phyloP scores from a whole-genome alignment of 73 alveolate genomes.

The Paramecium tetraurelia region DNA sequence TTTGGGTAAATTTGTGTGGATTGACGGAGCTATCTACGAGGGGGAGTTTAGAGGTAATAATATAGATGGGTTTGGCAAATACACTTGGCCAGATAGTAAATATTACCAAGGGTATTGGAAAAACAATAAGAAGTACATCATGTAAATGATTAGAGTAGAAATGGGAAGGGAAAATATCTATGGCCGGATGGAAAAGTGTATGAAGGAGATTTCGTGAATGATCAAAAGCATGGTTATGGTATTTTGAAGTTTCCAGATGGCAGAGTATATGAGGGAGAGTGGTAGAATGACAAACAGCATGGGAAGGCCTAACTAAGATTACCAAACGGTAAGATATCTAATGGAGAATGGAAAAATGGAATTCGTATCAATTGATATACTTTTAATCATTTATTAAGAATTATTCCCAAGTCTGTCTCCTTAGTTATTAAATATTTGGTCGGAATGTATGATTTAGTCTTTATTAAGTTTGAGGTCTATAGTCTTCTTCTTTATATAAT shows the following conservation, averaged over 20 bases:
- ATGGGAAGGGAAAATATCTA: slow-evolving; percentile 71
- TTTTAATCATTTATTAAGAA: background rate
- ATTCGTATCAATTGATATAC: slow-evolving; percentile 36
- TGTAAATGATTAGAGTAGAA: background rate
- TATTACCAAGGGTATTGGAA: slow-evolving; percentile 59
- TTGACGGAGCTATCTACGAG: slow-evolving; percentile 75
- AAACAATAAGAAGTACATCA: slow-evolving; percentile 60
- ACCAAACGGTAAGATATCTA: slow-evolving; percentile 30
- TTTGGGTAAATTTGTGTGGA: slow-evolving; percentile 79
- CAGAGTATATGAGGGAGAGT: slow-evolving; percentile 71
- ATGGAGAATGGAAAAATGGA: slow-evolving; percentile 66
- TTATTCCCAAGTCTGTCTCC: background rate
- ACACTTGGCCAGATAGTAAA: slow-evolving; percentile 61
- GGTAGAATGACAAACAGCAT: slow-evolving; percentile 71
- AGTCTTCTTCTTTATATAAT: background rate
- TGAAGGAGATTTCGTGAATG: slow-evolving; percentile 73
- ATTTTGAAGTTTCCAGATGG: slow-evolving; percentile 75
- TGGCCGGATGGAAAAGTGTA: slow-evolving; percentile 72
- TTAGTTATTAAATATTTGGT: background rate
- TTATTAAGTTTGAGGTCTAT: background rate
- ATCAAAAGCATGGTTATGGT: slow-evolving; percentile 70
- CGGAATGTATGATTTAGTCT: background rate
- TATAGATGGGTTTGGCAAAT: slow-evolving; percentile 63
- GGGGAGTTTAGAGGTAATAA: slow-evolving; percentile 72
- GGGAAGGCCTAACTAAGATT: slow-evolving; percentile 67